Evolutionary conservation across 192 early-diverging fungal species (phyloP), one percentile per base, ranked within the genome.

Genomic region (Coemansia pectinata): DNA sequence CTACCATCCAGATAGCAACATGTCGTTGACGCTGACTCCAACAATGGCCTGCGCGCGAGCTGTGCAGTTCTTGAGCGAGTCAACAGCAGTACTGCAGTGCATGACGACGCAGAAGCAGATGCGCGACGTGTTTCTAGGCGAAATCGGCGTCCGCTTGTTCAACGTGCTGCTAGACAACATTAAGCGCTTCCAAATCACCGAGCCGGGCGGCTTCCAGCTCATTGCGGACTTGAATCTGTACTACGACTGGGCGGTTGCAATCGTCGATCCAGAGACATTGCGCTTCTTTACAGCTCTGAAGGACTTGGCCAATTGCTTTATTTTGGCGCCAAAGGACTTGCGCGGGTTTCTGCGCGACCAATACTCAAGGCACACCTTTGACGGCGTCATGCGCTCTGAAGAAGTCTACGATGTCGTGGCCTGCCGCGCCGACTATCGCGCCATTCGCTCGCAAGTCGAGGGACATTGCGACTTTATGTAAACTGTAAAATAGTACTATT

Each of bases 121-220:
- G 33, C 85, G 95, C 69, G 92, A 95, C 64, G 91, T 98, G 39
- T 96, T 96, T 78, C 88, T 94, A 60, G 91, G 90, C 67, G 97
- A 98, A 76, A 86, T 98, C 60, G 94, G 91, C 44, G 72, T 89
- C 27, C 87, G 97, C 48, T 80, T 98, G 62, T 98, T 95, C 84
- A 89, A 91, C 55, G 84, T 91, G 57, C 87, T 99, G 38, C 82
- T 88, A 62, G 94, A 96, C 59, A 91, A 97, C 78, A 78, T 99
- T 31, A 91, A 91, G 60, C 77, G 87, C 61, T 91, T 89, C 65
- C 90, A 89, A 38, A 89, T 99, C 33, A 92, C 88, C 23, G 89
- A 91, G 50, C 81, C 88, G 6, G 97, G 97, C 10, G 95, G 94
- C 0, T 92, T 96, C 69, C 95, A 95, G 77, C 88, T 97, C 27